phyloP scores from a whole-genome alignment of 192 early-diverging fungal species.

The Podila horticola region DNA sequence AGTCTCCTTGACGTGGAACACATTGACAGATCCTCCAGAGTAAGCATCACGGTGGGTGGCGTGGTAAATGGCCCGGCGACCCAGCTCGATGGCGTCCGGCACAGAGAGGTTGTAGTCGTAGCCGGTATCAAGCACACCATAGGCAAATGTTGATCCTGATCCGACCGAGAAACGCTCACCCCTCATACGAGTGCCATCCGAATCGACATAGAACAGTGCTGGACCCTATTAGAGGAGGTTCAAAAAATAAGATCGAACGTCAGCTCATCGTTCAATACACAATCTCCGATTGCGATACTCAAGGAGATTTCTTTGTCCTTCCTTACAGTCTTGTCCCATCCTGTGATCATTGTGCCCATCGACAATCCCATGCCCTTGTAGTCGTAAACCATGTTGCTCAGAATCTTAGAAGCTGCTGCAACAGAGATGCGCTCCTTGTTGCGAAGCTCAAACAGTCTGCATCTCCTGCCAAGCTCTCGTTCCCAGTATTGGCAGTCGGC shows the following conservation, averaged over 20 bases:
- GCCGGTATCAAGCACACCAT: constrained; percentile 94
- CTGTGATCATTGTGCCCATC: constrained; percentile 99
- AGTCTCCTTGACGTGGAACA: constrained; percentile 91
- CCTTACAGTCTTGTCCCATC: constrained; percentile 94
- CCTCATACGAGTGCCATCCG: constrained; percentile 89
- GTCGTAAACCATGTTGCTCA: constrained; percentile 96
- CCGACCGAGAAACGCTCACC: constrained; percentile 96
- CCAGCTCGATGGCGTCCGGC: constrained; percentile 91
- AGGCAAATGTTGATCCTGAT: constrained; percentile 98
- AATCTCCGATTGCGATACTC: too few relatives aligned
- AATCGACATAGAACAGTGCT: constrained; percentile 95
- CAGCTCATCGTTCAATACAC: too few relatives aligned
- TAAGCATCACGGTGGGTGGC: constrained; percentile 95
- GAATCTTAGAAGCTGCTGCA: constrained; percentile 95
- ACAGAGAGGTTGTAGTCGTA: constrained; percentile 85
- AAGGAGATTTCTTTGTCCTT: neutral
- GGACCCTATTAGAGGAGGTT: constrained; percentile 70
- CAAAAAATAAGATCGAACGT: neutral
- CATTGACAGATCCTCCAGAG: constrained; percentile 87
- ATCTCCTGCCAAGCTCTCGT: constrained; percentile 94
- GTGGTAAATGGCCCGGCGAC: constrained; percentile 92
- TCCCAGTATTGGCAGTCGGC: constrained; percentile 99
- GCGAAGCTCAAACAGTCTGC: constrained; percentile 93
- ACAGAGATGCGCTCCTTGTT: constrained; percentile 99
- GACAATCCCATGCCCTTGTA: constrained; percentile 99